phyloP scores from a whole-genome alignment of 2,329 filamentous ascomycete species.

The Daldinia eschscholtzii region DNA sequence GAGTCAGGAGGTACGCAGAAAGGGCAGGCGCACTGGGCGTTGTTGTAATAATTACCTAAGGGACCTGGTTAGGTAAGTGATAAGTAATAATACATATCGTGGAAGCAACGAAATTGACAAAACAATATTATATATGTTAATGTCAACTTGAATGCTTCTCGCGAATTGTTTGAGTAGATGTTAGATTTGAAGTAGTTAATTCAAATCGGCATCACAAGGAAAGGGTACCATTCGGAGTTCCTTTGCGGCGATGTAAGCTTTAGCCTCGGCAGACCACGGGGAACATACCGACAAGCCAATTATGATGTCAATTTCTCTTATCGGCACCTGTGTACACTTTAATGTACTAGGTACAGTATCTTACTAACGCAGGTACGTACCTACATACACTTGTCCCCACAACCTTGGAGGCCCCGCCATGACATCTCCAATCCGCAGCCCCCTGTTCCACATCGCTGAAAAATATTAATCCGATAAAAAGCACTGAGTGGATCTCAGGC shows the following conservation, averaged over 20 bases:
- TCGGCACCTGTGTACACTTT: background rate
- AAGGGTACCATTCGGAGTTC: background rate
- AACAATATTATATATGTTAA: background rate
- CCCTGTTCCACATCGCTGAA: conserved; percentile 9
- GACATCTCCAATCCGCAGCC: background rate
- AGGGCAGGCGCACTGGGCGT: background rate
- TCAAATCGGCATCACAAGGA: conserved; percentile 19
- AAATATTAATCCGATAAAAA: conserved; percentile 30
- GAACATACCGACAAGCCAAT: conserved; percentile 20
- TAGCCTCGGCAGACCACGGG: conserved; percentile 38
- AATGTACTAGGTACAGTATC: background rate
- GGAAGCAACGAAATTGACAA: background rate
- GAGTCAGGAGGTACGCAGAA: background rate
- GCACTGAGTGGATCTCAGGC: background rate
- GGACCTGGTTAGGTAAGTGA: background rate
- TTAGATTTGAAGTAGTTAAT: conserved; percentile 15
- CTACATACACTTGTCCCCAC: background rate
- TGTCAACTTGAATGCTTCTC: background rate
- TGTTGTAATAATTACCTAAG: background rate
- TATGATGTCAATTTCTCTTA: conserved; percentile 37
- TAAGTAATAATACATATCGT: conserved; percentile 3
- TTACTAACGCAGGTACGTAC: conserved; percentile 29
- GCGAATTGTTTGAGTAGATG: background rate
- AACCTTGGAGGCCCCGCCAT: conserved; percentile 20
- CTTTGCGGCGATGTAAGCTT: conserved; percentile 25